A percentile compares a stretch with the other conserved stretches of the same genome.
Evolutionary conservation across 2,329 filamentous ascomycete genomes (phyloP).

Genomic region (Epichloe uncinata): DNA sequence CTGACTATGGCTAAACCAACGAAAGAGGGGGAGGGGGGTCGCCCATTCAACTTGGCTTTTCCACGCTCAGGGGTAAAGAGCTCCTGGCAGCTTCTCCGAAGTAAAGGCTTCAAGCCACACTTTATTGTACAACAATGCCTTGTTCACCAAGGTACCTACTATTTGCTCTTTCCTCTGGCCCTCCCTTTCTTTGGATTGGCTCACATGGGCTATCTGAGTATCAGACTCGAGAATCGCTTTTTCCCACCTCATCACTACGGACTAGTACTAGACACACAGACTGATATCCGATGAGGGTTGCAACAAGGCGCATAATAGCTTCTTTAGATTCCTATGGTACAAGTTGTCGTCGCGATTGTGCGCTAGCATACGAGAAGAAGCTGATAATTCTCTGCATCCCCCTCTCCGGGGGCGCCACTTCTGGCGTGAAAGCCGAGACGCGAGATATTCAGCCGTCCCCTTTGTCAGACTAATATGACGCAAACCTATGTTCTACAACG

Average conservation of each 20-base stretch:
- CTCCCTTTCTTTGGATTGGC: neutral
- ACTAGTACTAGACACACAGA: neutral
- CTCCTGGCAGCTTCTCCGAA: neutral
- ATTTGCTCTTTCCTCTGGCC: too few relatives aligned
- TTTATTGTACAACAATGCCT: neutral
- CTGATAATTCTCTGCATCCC: neutral
- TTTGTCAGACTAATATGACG: neutral
- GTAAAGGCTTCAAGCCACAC: neutral
- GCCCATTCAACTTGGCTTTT: neutral
- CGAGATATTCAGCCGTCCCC: neutral
- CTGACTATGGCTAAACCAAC: neutral
- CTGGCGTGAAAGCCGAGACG: neutral
- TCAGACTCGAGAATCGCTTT: neutral
- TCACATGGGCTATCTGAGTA: neutral
- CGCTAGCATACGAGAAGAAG: constrained; percentile 1
- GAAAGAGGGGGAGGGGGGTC: neutral
- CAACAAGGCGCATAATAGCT: neutral
- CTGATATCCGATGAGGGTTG: neutral
- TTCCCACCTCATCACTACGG: neutral
- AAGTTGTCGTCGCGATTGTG: neutral
- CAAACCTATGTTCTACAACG: neutral
- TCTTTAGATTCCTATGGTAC: too few relatives aligned
- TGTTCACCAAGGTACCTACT: neutral
- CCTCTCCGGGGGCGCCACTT: neutral
- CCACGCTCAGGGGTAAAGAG: neutral